phyloP scores from a whole-genome alignment of 2,329 filamentous ascomycete species.

The Diaporthe australafricana region DNA sequence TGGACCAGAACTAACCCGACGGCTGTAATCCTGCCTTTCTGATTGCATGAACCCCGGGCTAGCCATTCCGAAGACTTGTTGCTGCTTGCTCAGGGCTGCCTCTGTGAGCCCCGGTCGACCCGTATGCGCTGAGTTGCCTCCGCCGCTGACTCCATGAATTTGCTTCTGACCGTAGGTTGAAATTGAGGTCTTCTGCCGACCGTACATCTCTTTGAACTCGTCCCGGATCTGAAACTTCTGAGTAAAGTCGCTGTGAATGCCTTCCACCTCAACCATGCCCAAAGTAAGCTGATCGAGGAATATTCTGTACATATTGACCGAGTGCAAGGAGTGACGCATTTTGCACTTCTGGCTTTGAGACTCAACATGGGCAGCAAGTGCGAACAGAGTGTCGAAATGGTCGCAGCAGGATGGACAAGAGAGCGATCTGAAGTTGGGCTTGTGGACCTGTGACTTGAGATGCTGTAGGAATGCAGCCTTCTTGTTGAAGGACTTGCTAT shows the following conservation, averaged over 20 bases:
- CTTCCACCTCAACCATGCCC: conserved; percentile 50
- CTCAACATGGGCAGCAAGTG: conserved; percentile 63
- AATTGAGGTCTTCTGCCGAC: conserved; percentile 37
- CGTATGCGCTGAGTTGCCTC: neutral
- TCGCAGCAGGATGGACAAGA: conserved; percentile 59
- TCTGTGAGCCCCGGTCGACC: conserved; percentile 6
- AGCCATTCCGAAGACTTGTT: neutral
- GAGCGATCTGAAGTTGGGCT: conserved; percentile 42
- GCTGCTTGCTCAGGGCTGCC: neutral
- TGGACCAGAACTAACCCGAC: neutral
- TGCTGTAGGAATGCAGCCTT: conserved; percentile 52
- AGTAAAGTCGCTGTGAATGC: conserved; percentile 48
- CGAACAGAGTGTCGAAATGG: conserved; percentile 53
- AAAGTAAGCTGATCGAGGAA: conserved; percentile 55
- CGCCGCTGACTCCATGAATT: neutral
- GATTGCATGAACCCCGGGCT: neutral
- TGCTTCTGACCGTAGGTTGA: conserved; percentile 30
- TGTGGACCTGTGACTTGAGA: conserved; percentile 57
- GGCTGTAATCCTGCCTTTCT: neutral
- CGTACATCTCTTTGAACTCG: conserved; percentile 38
- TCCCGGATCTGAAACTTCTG: conserved; percentile 46
- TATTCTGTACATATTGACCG: conserved; percentile 50
- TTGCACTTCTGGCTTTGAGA: conserved; percentile 54
- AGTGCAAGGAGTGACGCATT: conserved; percentile 49
- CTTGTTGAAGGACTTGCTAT: conserved; percentile 55